Evolutionary conservation across 1,139 yeast genomes (phyloP).

Genomic region (Candida glucosophila): DNA sequence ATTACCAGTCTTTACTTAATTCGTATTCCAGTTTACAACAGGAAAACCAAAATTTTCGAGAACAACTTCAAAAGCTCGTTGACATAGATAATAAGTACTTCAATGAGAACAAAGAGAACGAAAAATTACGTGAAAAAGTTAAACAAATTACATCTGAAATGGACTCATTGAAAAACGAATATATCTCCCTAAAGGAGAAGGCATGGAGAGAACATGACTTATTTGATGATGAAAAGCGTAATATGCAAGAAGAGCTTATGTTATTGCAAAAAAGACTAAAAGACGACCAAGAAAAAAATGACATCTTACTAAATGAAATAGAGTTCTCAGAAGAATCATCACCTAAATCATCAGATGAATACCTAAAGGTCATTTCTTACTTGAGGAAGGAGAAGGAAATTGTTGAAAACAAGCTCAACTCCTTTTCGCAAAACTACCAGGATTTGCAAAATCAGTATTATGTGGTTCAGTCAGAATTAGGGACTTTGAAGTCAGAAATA

Average conservation of each 20-base stretch:
- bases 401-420: conserved; percentile 50
- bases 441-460: conserved; percentile 37
- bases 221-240: conserved; percentile 14
- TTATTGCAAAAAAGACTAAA: conserved; percentile 36
- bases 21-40: too few species aligned
- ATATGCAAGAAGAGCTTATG: conserved; percentile 48
- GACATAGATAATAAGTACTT: conserved; percentile 1
- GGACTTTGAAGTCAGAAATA: conserved; percentile 37
- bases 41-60: too few species aligned
- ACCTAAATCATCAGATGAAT: conserved; percentile 7
- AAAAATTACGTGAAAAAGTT: not conserved
- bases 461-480: conserved; percentile 32
- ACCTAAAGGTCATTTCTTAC: conserved; percentile 36
- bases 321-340: conserved; percentile 50
- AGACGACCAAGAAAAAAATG: conserved; percentile 60
- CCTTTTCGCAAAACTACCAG: conserved; percentile 40
- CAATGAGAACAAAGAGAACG: not conserved
- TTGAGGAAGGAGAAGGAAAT: conserved; percentile 75
- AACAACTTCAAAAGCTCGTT: too few species aligned
- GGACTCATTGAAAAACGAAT: conserved; percentile 27
- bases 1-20: too few species aligned
- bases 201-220: conserved; percentile 17
- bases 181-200: conserved; percentile 20
- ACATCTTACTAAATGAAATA: conserved; percentile 59
- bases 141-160: conserved; percentile 14